phyloP scores from a whole-genome alignment of 2,329 filamentous ascomycete genomes.

The Ambrosiella xylebori region DNA sequence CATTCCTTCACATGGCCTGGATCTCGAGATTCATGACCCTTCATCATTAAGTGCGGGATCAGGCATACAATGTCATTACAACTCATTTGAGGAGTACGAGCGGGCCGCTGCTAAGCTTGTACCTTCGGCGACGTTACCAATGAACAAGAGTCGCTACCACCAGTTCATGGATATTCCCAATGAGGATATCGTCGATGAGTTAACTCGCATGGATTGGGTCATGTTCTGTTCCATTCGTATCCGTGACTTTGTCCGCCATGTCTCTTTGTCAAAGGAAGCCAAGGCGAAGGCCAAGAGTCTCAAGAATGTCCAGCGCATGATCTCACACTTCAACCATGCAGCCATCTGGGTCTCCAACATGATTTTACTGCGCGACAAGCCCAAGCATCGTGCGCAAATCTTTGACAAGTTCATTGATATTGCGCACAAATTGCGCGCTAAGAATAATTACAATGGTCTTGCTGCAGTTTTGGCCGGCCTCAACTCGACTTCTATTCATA shows the following conservation, averaged over 20 bases:
- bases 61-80: slow-evolving; percentile 27
- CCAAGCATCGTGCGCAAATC: slow-evolving; percentile 81
- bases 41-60: slow-evolving; percentile 7
- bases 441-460: slow-evolving; percentile 95
- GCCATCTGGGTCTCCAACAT: slow-evolving; percentile 71
- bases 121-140: slow-evolving; percentile 47
- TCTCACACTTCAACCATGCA: slow-evolving; percentile 76
- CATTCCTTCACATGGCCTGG: slow-evolving; percentile 14
- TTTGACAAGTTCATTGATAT: slow-evolving; percentile 93
- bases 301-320: slow-evolving; percentile 85
- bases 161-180: slow-evolving; percentile 75
- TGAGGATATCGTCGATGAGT: slow-evolving; percentile 72
- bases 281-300: slow-evolving; percentile 62
- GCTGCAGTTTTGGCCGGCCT: slow-evolving; percentile 90
- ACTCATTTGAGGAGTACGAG: slow-evolving; percentile 63
- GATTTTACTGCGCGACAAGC: slow-evolving; percentile 79
- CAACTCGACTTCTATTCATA: slow-evolving; percentile 71
- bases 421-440: slow-evolving; percentile 64
- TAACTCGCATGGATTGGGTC: slow-evolving; percentile 93
- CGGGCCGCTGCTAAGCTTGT: slow-evolving; percentile 56
- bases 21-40: slow-evolving; percentile 11
- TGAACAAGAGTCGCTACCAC: slow-evolving; percentile 78
- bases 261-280: slow-evolving; percentile 54
- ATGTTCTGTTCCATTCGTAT: slow-evolving; percentile 93
- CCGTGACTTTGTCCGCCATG: slow-evolving; percentile 81